Percentiles rank a stretch among this genome's conserved stretches.
Evolutionary conservation across 306 rosid species (phyloP).

Genomic region (Fragaria vesca): DNA sequence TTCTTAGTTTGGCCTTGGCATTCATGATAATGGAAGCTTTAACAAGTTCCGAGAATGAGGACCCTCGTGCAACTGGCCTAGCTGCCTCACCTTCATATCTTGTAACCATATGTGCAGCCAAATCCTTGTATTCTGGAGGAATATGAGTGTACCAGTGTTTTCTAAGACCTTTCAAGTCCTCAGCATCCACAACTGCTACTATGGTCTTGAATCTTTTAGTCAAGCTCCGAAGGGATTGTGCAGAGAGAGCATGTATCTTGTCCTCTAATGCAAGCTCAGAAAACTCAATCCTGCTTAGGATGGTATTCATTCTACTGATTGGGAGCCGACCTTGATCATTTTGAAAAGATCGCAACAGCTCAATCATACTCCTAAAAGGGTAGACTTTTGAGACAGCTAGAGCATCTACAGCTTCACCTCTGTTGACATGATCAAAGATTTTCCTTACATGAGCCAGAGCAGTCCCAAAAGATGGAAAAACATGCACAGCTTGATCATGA

Average conservation of each 20-base stretch:
- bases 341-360: conserved; percentile 55
- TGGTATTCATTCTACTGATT: conserved; percentile 18
- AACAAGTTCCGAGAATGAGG: conserved; percentile 58
- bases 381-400: conserved; percentile 51
- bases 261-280: conserved; percentile 61
- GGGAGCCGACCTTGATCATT: conserved; percentile 48
- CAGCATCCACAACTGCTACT: conserved; percentile 67
- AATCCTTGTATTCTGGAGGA: conserved; percentile 48
- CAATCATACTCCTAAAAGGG: conserved; percentile 56
- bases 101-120: conserved; percentile 43
- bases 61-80: conserved; percentile 63
- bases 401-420: conserved; percentile 55
- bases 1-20: conserved; percentile 38
- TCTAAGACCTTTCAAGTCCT: conserved; percentile 60
- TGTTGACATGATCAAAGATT: conserved; percentile 52
- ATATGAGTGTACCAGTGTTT: conserved; percentile 65
- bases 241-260: conserved; percentile 57
- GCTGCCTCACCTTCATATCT: conserved; percentile 54
- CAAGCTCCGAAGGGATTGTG: conserved; percentile 55
- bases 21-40: not conserved
- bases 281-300: conserved; percentile 29
- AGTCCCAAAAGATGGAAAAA: conserved; percentile 50
- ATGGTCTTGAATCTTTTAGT: conserved; percentile 55
- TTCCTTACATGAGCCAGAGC: conserved; percentile 61
- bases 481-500: conserved; percentile 36